These are phyloP conservation scores for Myrmaecium sp. DNA, from an alignment of 2,329 filamentous ascomycete genomes.

Conservation along the genomic window DNA sequence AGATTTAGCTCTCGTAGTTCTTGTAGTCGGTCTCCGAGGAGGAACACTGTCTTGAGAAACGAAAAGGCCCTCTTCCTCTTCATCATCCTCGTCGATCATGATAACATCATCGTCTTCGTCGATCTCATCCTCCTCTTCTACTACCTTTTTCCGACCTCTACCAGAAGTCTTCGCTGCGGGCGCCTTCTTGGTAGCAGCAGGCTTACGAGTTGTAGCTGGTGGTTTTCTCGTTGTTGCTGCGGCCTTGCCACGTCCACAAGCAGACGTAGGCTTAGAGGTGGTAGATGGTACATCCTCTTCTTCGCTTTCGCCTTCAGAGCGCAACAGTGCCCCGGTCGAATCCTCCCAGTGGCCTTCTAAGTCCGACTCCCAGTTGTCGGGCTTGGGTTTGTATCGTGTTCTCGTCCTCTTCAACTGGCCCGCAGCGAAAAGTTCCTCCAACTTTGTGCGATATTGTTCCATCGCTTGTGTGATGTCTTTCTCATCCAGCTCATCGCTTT, in stretches of 20 bases:
- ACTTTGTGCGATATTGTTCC: conserved; percentile 50
- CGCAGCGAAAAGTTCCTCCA: conserved; percentile 54
- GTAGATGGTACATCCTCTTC: conserved; percentile 21
- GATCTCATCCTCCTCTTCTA: conserved; percentile 19
- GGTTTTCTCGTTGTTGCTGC: conserved; percentile 20
- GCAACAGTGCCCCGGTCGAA: conserved; percentile 48
- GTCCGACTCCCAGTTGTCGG: conserved; percentile 76
- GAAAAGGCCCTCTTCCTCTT: conserved; percentile 26
- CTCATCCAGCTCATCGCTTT: conserved; percentile 38
- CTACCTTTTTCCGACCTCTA: conserved; percentile 25
- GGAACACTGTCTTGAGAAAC: conserved; percentile 13
- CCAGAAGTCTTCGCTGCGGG: conserved; percentile 16
- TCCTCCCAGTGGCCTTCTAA: conserved; percentile 75
- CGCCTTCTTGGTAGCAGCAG: conserved; percentile 15
- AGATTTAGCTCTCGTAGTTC: conserved; percentile 6
- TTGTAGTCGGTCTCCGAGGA: conserved; percentile 13
- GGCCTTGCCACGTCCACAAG: conserved; percentile 22
- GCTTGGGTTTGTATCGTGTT: conserved; percentile 57
- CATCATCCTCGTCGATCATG: conserved; percentile 28
- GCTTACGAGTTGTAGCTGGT: conserved; percentile 16
- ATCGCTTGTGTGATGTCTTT: conserved; percentile 58
- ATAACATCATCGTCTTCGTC: conserved; percentile 22
- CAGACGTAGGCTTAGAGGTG: conserved; percentile 29
- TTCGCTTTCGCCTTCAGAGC: conserved; percentile 31
- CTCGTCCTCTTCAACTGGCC: conserved; percentile 40